A percentile compares a stretch with the other conserved stretches of the same genome.
Conservation (phyloP, 1,284 basidiomycete genomes). For the Tremellales sp. region DNA sequence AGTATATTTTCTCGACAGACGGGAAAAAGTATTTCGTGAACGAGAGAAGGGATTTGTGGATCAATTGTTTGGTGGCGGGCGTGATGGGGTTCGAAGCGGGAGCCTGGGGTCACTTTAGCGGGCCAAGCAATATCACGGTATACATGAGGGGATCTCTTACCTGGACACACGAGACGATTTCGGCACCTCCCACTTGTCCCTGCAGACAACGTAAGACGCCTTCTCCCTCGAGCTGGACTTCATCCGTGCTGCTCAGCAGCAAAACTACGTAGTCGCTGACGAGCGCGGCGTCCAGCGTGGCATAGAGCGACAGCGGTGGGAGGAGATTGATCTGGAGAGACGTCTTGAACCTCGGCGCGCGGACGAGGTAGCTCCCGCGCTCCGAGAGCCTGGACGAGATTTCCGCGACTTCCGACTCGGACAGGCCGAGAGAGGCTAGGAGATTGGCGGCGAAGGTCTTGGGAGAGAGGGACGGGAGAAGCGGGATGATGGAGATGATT, state of each 20-base stretch:
- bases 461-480: conserved; percentile 53
- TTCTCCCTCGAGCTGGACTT: conserved; percentile 85
- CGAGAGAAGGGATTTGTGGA: conserved; percentile 80
- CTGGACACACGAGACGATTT: conserved; percentile 59
- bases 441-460: conserved; percentile 69
- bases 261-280: conserved; percentile 89
- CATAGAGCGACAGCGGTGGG: conserved; percentile 66
- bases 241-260: conserved; percentile 71
- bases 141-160: conserved; percentile 34
- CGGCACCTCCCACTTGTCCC: conserved; percentile 61
- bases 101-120: too few relatives aligned
- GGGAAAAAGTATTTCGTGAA: conserved; percentile 96
- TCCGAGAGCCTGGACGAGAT: conserved; percentile 15
- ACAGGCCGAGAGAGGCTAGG: conserved; percentile 61
- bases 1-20: conserved; percentile 59
- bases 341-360: conserved; percentile 82
- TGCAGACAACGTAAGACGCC: conserved; percentile 82
- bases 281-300: conserved; percentile 79
- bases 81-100: conserved; percentile 51
- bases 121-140: background rate
- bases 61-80: conserved; percentile 55
- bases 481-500: conserved; percentile 49
- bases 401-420: conserved; percentile 51
- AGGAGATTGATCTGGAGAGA: conserved; percentile 80
- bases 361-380: conserved; percentile 62